Conservation (phyloP, 495 filamentous ascomycete genomes). For the Talaromyces proteolyticus region DNA sequence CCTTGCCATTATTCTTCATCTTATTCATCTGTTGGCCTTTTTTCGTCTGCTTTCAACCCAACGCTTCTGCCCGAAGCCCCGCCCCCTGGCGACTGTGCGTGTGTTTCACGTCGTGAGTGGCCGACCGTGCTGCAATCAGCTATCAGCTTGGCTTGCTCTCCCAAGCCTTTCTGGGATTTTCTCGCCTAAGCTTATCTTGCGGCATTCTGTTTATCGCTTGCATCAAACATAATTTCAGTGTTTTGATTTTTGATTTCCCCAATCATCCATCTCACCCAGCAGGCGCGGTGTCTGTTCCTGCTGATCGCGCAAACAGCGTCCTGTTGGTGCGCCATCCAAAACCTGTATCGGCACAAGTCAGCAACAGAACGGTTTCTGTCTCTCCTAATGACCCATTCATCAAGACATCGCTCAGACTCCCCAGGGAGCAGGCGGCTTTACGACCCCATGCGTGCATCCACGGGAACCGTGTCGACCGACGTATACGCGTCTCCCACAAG, state of each 20-base stretch:
- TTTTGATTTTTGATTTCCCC: too few relatives aligned
- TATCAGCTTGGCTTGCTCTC: too few relatives aligned
- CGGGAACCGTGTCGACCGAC: conserved; percentile 40
- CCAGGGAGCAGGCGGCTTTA: conserved; percentile 27
- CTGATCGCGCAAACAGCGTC: background rate
- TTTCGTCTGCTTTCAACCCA: background rate
- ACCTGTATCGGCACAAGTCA: too few relatives aligned
- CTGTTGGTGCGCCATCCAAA: background rate
- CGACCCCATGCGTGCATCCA: conserved; percentile 42
- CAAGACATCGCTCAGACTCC: conserved; percentile 26
- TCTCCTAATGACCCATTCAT: conserved; percentile 14
- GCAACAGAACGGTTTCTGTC: background rate
- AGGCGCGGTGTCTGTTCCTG: too few relatives aligned
- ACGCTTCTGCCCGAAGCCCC: background rate
- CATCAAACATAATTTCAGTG: too few relatives aligned
- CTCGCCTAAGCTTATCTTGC: too few relatives aligned
- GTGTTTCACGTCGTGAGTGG: background rate
- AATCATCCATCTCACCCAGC: too few relatives aligned
- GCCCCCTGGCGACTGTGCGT: background rate
- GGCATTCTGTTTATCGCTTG: too few relatives aligned
- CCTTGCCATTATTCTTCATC: too few relatives aligned
- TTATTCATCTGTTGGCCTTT: too few relatives aligned
- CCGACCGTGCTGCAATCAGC: too few relatives aligned
- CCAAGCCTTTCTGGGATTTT: too few relatives aligned
- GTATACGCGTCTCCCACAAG: conserved; percentile 21